A percentile compares a stretch with the other conserved stretches of the same genome.
These are phyloP conservation scores for Penicillium nordicum DNA, from an alignment of 2,329 filamentous ascomycete genomes.

Conservation along the genomic window DNA sequence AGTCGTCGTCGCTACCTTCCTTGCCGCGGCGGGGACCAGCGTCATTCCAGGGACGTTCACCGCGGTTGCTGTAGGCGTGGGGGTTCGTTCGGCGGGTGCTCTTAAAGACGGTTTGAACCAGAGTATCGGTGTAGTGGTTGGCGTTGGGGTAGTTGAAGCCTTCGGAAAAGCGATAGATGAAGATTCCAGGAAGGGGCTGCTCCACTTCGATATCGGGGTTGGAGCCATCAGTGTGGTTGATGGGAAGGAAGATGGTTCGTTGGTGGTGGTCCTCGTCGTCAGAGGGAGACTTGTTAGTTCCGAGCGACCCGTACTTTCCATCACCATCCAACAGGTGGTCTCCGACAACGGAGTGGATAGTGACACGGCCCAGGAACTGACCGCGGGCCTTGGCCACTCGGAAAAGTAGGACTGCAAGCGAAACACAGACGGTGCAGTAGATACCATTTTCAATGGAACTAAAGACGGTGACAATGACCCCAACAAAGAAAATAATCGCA, in stretches of 20 bases:
- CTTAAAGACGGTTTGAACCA: constrained; percentile 64
- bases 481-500: constrained; percentile 86
- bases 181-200: constrained; percentile 82
- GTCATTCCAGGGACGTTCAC: constrained; percentile 93
- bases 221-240: constrained; percentile 83
- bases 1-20: constrained; percentile 45
- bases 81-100: constrained; percentile 74
- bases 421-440: constrained; percentile 77
- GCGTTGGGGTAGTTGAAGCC: constrained; percentile 97
- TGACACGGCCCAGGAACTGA: constrained; percentile 76
- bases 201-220: constrained; percentile 80
- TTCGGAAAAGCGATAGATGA: constrained; percentile 93
- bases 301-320: constrained; percentile 58
- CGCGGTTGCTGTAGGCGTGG: constrained; percentile 59
- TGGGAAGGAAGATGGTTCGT: constrained; percentile 80
- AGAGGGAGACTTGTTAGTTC: constrained; percentile 20
- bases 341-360: constrained; percentile 77
- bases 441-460: constrained; percentile 86
- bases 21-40: constrained; percentile 67
- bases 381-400: constrained; percentile 79
- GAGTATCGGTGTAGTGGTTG: constrained; percentile 78
- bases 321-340: constrained; percentile 69
- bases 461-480: constrained; percentile 88
- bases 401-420: constrained; percentile 74
- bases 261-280: constrained; percentile 50